Evolutionary conservation across 2,329 filamentous ascomycete genomes (phyloP).

Genomic region (Didymella segeticola): DNA sequence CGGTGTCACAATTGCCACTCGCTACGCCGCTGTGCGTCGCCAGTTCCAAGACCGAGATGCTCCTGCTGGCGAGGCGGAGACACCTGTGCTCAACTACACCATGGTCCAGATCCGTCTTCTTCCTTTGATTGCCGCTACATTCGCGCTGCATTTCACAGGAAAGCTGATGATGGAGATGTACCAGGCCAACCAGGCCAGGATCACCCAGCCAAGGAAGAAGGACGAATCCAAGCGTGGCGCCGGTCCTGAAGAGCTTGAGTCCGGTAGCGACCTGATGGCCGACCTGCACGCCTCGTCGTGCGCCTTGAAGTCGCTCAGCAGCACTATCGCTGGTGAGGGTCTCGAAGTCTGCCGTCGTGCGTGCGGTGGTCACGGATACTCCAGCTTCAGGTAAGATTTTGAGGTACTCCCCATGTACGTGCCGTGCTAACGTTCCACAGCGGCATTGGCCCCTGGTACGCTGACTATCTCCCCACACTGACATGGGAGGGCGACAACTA

Average conservation of each 20-base stretch:
- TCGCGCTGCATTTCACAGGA: constrained; percentile 80
- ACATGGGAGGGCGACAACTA: constrained; percentile 84
- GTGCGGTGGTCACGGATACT: constrained; percentile 80
- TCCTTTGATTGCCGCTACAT: constrained; percentile 75
- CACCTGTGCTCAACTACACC: constrained; percentile 79
- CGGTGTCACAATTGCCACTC: constrained; percentile 78
- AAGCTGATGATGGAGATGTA: constrained; percentile 78
- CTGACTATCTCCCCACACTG: constrained; percentile 74
- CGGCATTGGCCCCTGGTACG: constrained; percentile 77
- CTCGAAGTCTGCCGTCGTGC: constrained; percentile 77
- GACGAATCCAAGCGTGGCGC: constrained; percentile 57
- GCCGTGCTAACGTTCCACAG: constrained; percentile 38
- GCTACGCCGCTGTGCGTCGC: constrained; percentile 75
- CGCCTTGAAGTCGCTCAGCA: constrained; percentile 75
- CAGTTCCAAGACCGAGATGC: constrained; percentile 80
- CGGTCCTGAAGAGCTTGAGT: constrained; percentile 71
- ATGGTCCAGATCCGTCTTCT: constrained; percentile 79
- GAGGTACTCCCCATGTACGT: neutral
- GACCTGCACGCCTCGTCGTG: constrained; percentile 80
- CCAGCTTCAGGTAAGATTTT: constrained; percentile 62
- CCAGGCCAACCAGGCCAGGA: constrained; percentile 73
- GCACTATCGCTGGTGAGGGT: constrained; percentile 75
- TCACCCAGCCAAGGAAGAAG: constrained; percentile 54
- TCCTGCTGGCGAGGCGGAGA: constrained; percentile 67
- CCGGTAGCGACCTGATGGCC: constrained; percentile 71